Base-by-base conservation (phyloP, 2,329 filamentous ascomycete genomes). In the Stachybotrys elegans region DNA sequence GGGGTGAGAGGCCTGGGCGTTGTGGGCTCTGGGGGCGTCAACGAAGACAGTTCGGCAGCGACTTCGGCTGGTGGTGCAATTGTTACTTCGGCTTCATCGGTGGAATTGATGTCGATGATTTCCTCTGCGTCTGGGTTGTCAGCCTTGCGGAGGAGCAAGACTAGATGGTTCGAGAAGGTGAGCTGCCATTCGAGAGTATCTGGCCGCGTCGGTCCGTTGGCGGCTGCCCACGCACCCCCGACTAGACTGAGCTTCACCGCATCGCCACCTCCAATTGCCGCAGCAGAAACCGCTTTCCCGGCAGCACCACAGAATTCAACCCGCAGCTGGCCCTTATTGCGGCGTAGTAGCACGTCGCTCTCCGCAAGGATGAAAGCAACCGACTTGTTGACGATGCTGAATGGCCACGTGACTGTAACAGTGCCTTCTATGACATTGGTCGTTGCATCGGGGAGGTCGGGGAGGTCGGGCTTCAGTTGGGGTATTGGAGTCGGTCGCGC, bases 391-490 rank as follows among this genome's bases (percentile, higher is more conserved):
- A 88, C 81, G 19, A 85, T 86, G 51, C 87, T 95, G 65, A 88
- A 96, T 0, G 92, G 92, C 91, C 92, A 97, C 46, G 88, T 83
- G 27, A 97, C 80, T 8, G 89, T 92, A 19, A 96, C 80, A 14
- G 86, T 73, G 31, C 87, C 90, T 46, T 79, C 76, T 23, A 95
- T 66, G 12, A 70, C 67, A 48, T 68, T 68, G 6, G 66, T 60
- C 3, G 57, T 45, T 20, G 63, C 60, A 12, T 72, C 60, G 13
- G 63, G 44, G 6, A 81, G 55, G 8, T 71, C 66, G 6, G 79
- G 78, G 17, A 5, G 34, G 16, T 36, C 21, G 34, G 34, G 16
- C 16, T 19, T 19, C 14, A 12, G 16, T 17, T 36, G 25, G 25
- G 25, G 16, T 20, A 36, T 36, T 20, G 34, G 16, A 20, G 17